Conservation (phyloP, 768 basidiomycete genomes). For the Collybia sp. region DNA sequence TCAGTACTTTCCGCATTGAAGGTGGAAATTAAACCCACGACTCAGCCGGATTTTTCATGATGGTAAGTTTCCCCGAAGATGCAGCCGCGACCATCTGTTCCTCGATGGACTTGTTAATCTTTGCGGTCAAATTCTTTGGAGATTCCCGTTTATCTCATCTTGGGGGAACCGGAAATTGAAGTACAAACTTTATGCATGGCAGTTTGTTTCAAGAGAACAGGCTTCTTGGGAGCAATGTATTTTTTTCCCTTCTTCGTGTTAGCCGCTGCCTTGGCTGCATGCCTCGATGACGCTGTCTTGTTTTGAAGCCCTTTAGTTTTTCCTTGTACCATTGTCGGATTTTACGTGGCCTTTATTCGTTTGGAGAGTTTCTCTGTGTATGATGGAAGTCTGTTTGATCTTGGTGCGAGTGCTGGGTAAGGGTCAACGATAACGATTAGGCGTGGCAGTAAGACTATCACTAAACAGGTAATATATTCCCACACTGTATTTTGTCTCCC, state of each 20-base stretch:
- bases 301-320: constrained; percentile 72
- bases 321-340: constrained; percentile 70
- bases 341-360: too few relatives aligned
- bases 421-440: too few relatives aligned
- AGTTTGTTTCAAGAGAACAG: constrained; percentile 64
- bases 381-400: too few relatives aligned
- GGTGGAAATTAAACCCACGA: constrained; percentile 21
- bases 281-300: constrained; percentile 51
- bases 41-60: constrained; percentile 75
- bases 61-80: constrained; percentile 83
- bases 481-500: background rate
- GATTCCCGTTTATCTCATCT: background rate
- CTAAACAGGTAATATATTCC: background rate
- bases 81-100: constrained; percentile 88
- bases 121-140: constrained; percentile 73
- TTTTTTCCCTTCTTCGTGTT: constrained; percentile 78
- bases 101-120: constrained; percentile 91
- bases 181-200: constrained; percentile 66
- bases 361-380: too few relatives aligned
- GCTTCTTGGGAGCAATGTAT: constrained; percentile 79
- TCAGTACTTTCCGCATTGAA: background rate
- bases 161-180: background rate
- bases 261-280: constrained; percentile 62
- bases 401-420: too few relatives aligned
- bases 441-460: too few relatives aligned